These are phyloP conservation scores for Cubamyces lactineus DNA, from an alignment of 768 basidiomycete species.

Conservation along the genomic window DNA sequence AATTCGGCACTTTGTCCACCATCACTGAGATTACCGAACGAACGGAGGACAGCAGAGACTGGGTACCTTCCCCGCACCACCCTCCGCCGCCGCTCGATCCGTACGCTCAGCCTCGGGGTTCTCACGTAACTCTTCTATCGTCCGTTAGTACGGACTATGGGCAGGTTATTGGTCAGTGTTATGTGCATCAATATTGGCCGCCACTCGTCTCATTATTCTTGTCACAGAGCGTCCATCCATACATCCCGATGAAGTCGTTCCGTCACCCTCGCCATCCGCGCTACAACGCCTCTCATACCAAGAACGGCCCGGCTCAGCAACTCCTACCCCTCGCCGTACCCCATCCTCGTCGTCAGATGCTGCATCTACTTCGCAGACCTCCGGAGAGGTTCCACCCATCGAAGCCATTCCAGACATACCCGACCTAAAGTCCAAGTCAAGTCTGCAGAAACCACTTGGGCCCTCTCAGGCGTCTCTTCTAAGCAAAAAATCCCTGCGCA, in stretches of 20 bases:
- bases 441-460: slow-evolving; percentile 16
- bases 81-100: not conserved
- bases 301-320: slow-evolving; percentile 59
- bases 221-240: slow-evolving; percentile 23
- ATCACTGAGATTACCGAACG: slow-evolving; percentile 71
- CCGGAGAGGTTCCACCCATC: slow-evolving; percentile 45
- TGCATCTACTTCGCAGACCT: slow-evolving; percentile 37
- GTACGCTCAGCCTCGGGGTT: slow-evolving; percentile 6
- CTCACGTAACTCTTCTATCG: slow-evolving; percentile 43
- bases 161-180: slow-evolving; percentile 54
- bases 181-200: too few relatives aligned
- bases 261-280: slow-evolving; percentile 72
- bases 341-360: slow-evolving; percentile 36
- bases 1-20: slow-evolving; percentile 50
- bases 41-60: slow-evolving; percentile 42
- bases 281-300: slow-evolving; percentile 60
- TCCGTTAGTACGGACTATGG: slow-evolving; percentile 61
- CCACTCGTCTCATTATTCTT: too few relatives aligned
- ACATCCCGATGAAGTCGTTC: slow-evolving; percentile 62
- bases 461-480: slow-evolving; percentile 21
- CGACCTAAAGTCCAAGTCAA: slow-evolving; percentile 54
- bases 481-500: slow-evolving; percentile 22
- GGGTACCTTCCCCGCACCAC: slow-evolving; percentile 13
- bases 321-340: slow-evolving; percentile 48
- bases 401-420: slow-evolving; percentile 61